Evolutionary conservation across 2,329 filamentous ascomycete species (phyloP).

Genomic region (Epichloe aotearoae): DNA sequence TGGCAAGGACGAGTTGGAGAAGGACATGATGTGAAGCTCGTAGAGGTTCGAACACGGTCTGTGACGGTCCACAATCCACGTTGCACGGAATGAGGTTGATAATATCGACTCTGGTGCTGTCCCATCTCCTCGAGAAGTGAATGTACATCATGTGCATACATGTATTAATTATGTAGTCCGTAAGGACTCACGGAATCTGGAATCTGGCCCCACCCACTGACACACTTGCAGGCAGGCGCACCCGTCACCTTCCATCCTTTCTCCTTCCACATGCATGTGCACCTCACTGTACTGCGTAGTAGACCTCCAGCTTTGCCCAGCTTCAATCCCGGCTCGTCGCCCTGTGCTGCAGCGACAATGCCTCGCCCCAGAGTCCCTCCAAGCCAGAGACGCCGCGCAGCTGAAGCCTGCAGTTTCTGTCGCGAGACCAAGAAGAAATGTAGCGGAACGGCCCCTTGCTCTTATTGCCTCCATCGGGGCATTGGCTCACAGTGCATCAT

Average conservation of each 20-base stretch:
- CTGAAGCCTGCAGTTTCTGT: constrained; percentile 34
- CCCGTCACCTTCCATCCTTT: background rate
- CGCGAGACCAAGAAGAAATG: constrained; percentile 38
- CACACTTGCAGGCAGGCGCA: too few relatives aligned
- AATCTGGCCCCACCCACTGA: too few relatives aligned
- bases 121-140: too few relatives aligned
- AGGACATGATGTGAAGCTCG: constrained; percentile 12
- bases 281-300: too few relatives aligned
- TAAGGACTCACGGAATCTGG: too few relatives aligned
- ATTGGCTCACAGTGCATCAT: constrained; percentile 24
- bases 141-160: too few relatives aligned
- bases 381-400: constrained; percentile 33
- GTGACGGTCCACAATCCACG: constrained; percentile 14
- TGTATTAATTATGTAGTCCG: too few relatives aligned
- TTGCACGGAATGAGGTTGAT: background rate
- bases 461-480: constrained; percentile 31
- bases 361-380: constrained; percentile 37
- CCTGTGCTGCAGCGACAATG: constrained; percentile 20
- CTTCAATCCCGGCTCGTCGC: background rate
- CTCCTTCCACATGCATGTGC: background rate
- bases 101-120: too few relatives aligned
- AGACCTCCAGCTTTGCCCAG: background rate
- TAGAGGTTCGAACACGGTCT: constrained; percentile 14
- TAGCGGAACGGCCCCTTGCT: constrained; percentile 33
- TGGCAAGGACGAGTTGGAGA: constrained; percentile 33